Evolutionary conservation across 441 rosid species (phyloP), one percentile per base, ranked within the genome.

Genomic region (Arabidopsis lyrata): DNA sequence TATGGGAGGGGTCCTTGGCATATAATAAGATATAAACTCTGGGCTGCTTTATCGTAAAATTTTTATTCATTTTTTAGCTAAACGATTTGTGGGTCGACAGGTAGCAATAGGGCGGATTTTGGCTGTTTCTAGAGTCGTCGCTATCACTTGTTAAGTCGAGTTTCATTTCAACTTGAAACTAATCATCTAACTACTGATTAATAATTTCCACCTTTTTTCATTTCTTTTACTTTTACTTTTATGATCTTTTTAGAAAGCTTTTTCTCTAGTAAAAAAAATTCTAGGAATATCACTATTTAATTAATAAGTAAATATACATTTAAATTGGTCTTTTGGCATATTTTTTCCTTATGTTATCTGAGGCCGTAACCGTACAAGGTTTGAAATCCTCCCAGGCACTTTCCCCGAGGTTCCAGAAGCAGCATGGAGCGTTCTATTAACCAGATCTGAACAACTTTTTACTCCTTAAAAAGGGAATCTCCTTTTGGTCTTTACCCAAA

Each of bases 51-150:
- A 41, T 77, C 44, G 27, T 53, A 50, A 32, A 22, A 15, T 41
- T 41, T 39, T 1, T 18, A 27, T 71, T 24, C 62, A 45, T 62
- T 70, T 68, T 64, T 54, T 29, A 47, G 63, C 47, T 65, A 48
- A 64, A 66, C 74, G 74, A 77, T 72, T 72, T 45, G 47, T 45
- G 66, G 3, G 59, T 72, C 81, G 81, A 77, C 74, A 77, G 69
- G 81, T 72, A 66, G 77, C 81, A 53, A 54, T 38, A 65, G 72
- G 72, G 36, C 14, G 52, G 59, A 61, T 60, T 72, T 77, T 77
- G 81, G 81, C 74, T 66, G 65, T 49, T 67, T 77, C 68, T 67
- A 72, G 74, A 77, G 66, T 29, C 69, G 77, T 77, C 81, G 38
- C 70, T 61, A 20, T 77, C 74, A 66, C 70, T 77, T 72, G 77